Conservation (phyloP, 139 green algal genomes). For the Tetratostichococcus sp. region DNA sequence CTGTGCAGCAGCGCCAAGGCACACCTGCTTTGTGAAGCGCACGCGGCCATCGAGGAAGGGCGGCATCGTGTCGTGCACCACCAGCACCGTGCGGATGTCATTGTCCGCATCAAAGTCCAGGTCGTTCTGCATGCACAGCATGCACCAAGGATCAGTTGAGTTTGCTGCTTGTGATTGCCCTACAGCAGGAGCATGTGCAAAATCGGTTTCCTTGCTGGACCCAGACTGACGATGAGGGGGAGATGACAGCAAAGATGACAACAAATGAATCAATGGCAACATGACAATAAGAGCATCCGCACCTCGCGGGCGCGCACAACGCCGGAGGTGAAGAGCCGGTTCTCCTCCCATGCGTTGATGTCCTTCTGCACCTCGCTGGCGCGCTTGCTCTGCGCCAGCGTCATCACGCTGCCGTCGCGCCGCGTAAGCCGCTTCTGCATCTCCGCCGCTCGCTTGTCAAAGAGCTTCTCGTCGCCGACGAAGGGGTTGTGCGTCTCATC, state of each 20-base stretch:
- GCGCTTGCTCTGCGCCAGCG: constrained; percentile 76
- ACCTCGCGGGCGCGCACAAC: constrained; percentile 76
- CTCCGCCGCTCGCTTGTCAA: constrained; percentile 57
- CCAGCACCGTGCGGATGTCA: constrained; percentile 79
- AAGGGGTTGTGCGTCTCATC: constrained; percentile 65
- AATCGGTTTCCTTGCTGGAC: too few species aligned
- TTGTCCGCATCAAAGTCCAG: constrained; percentile 81
- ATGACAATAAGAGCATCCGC: too few species aligned
- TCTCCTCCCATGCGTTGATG: constrained; percentile 92
- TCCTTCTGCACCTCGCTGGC: constrained; percentile 84
- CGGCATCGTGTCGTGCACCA: constrained; percentile 96
- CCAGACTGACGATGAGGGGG: too few species aligned
- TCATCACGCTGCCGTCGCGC: constrained; percentile 85
- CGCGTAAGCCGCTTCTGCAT: constrained; percentile 54
- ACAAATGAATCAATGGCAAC: too few species aligned
- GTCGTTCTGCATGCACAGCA: constrained; percentile 59
- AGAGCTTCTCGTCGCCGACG: constrained; percentile 38
- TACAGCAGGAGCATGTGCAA: too few species aligned
- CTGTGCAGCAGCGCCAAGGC: constrained; percentile 84
- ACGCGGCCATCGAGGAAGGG: constrained; percentile 92
- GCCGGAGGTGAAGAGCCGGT: constrained; percentile 82
- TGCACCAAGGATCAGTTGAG: not conserved
- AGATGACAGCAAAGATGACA: too few species aligned
- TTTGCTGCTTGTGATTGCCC: too few species aligned
- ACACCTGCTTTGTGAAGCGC: constrained; percentile 81